phyloP scores from a whole-genome alignment of 1,139 yeast genomes.

The Suhomyces maxii region DNA sequence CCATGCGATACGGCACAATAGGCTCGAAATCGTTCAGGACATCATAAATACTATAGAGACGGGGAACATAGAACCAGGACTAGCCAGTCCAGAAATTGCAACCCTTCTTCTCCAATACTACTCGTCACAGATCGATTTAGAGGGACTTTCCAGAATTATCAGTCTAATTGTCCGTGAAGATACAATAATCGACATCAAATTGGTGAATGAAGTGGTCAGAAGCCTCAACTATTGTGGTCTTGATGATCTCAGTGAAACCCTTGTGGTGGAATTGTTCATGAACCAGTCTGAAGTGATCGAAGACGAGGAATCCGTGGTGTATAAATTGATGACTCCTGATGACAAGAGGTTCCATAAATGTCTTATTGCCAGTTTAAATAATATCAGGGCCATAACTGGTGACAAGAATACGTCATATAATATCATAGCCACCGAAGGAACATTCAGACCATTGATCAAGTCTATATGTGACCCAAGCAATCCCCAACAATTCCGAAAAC shows the following conservation, averaged over 20 bases:
- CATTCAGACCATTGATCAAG: constrained; percentile 27
- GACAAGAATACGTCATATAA: constrained; percentile 11
- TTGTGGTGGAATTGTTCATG: constrained; percentile 2
- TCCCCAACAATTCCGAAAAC: constrained; percentile 11
- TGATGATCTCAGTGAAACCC: constrained; percentile 13
- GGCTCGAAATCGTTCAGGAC: constrained; percentile 11
- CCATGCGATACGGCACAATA: constrained; percentile 28
- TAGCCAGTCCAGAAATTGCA: constrained; percentile 9
- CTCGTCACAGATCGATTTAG: background rate
- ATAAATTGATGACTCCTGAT: constrained; percentile 21
- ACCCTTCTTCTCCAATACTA: constrained; percentile 8
- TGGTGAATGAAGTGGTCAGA: constrained; percentile 20
- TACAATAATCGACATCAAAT: constrained; percentile 16
- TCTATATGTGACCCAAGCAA: constrained; percentile 13
- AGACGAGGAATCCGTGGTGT: constrained; percentile 13
- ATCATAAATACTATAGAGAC: constrained; percentile 7
- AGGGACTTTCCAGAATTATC: background rate
- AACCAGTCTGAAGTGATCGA: constrained; percentile 1
- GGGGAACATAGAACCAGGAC: background rate
- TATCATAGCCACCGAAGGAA: constrained; percentile 26
- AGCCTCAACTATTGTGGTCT: constrained; percentile 12
- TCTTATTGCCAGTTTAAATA: constrained; percentile 21
- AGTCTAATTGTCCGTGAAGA: constrained; percentile 1
- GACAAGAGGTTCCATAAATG: constrained; percentile 18
- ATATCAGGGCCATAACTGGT: constrained; percentile 28